Percentiles rank a stretch among this genome's conserved stretches.
Evolutionary conservation across 2,329 filamentous ascomycete species (phyloP).

Genomic region (Chaetomiaceae sp.): DNA sequence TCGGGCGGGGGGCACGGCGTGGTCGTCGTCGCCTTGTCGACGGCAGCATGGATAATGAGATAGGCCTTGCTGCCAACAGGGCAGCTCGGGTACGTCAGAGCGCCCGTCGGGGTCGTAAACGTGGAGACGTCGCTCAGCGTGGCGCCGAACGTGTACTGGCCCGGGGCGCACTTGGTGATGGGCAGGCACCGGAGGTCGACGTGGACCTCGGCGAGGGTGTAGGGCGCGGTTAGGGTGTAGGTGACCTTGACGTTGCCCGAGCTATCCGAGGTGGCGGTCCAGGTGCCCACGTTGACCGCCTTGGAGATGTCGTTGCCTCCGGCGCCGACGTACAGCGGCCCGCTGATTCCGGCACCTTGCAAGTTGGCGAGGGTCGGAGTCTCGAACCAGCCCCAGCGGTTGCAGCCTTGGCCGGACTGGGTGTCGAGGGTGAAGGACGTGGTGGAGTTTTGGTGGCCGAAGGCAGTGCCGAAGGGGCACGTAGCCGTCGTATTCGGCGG

Average conservation of each 20-base stretch:
- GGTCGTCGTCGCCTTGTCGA: too few species aligned
- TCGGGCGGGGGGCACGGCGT: too few species aligned
- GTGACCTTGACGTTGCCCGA: constrained; percentile 18
- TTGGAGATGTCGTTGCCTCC: constrained; percentile 24
- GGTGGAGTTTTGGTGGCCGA: too few species aligned
- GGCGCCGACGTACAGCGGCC: too few species aligned
- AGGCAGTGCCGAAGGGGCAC: too few species aligned
- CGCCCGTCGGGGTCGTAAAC: constrained; percentile 1
- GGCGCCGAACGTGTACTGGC: constrained; percentile 16
- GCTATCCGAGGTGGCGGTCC: constrained; percentile 13
- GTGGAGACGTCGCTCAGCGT: constrained; percentile 1
- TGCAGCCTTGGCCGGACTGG: too few species aligned
- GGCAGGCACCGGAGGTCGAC: constrained; percentile 23
- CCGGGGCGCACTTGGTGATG: constrained; percentile 24
- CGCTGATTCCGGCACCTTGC: too few species aligned
- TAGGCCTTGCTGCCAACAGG: background rate
- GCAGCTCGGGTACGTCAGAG: constrained; percentile 16
- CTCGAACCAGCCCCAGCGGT: too few species aligned
- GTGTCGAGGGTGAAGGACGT: too few species aligned
- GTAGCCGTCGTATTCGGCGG: too few species aligned
- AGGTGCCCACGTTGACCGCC: constrained; percentile 19
- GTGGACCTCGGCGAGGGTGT: constrained; percentile 17
- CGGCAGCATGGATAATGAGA: constrained; percentile 18
- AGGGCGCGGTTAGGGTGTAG: constrained; percentile 11
- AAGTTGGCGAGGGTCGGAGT: too few species aligned